phyloP scores from a whole-genome alignment of 1,284 basidiomycete species.

The Rhizoctonia solani region DNA sequence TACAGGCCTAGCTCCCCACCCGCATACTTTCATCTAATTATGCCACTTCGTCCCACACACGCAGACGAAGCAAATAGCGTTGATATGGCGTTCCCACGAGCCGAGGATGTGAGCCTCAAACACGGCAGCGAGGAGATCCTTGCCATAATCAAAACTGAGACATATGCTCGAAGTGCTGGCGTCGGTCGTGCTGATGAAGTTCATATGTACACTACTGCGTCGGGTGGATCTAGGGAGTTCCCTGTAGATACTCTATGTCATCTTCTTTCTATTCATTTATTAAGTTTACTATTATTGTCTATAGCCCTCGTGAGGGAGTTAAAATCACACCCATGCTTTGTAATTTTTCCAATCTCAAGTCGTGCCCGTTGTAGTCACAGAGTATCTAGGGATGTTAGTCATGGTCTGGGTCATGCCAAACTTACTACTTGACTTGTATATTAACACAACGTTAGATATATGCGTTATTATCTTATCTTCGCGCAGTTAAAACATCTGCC shows the following conservation, averaged over 20 bases:
- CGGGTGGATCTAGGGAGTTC: conserved; percentile 54
- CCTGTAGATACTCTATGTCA: background rate
- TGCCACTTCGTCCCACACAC: conserved; percentile 72
- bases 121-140: conserved; percentile 35
- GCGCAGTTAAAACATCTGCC: no score
- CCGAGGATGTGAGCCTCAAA: conserved; percentile 36
- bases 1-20: conserved; percentile 39
- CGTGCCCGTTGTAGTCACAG: no score
- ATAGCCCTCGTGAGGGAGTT: no score
- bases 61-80: conserved; percentile 60
- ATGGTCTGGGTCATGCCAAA: no score
- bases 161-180: conserved; percentile 38
- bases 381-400: no score
- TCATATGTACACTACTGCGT: conserved; percentile 68
- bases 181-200: conserved; percentile 52
- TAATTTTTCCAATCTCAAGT: no score
- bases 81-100: conserved; percentile 57
- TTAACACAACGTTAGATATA: no score
- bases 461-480: no score
- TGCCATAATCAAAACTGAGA: conserved; percentile 37
- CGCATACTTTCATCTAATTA: conserved; percentile 73
- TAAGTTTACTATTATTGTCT: no score
- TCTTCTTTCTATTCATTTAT: background rate
- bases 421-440: no score
- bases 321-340: no score